Base-by-base conservation (phyloP, 78 protist genomes). In the Pigoraptor vietnamica region DNA sequence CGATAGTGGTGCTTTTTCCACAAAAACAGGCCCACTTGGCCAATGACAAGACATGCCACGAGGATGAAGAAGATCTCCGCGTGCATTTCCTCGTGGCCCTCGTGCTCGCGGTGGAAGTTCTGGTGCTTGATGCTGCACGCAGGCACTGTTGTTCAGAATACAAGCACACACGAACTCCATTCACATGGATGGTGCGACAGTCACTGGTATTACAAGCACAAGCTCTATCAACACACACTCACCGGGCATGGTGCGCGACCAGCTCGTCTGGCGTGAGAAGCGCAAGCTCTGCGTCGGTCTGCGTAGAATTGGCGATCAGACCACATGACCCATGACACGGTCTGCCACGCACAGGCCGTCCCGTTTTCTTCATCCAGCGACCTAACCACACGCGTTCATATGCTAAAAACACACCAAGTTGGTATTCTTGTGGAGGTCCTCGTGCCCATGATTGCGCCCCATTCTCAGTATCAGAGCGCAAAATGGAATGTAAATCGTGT, bases 51-150 rank as follows among this genome's bases (percentile, higher is more conserved):
- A 35, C 34, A 29, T 23, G 25, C 39, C 10, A 90, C 0, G 39
- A 90, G 88, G 35, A 90, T n/a, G 37, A 90, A 40, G 24, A 40
- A 23, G 37, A 87, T 87, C 40, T 87, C 81, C 2, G 40, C 37
- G 67, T 87, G 90, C 90, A 87, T 87, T 2, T 1, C 33, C 37
- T 87, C 90, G 90, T 87, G 90, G 14, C 90, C 90, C 90, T 0
- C 36, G 90, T 87, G 90, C 29, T 87, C 67, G 6, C 14, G 6
- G 67, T 48, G 67, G 67, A 48, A 48, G 67, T 48, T 48, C 14
- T 48, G 67, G 14, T 48, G 67, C 14, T 48, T 48, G 29, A 48
- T 14, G 14, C 67, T 48, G 67, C 67, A 48, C 14, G n/a, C n/a
- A n/a, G n/a, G n/a, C n/a, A n/a, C n/a, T n/a, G n/a, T n/a, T n/a